Evolutionary conservation across 73 alveolate genomes (phyloP).

Genomic region (Paramecium pentaurelia): DNA sequence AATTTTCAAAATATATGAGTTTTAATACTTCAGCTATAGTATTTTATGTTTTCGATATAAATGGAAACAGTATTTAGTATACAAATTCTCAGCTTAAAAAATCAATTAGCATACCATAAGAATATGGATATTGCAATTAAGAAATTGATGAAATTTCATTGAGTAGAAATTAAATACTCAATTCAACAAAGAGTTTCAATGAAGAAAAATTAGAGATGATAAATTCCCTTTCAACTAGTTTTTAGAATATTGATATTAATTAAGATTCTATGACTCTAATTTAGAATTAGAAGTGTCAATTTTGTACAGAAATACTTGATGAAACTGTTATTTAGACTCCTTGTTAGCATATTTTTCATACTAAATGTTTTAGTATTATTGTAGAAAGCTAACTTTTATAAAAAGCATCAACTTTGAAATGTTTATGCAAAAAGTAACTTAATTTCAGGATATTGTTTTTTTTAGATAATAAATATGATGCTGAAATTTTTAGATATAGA

Average conservation of each 20-base stretch:
- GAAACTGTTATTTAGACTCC: not conserved
- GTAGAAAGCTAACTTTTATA: not conserved
- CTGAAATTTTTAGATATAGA: not conserved
- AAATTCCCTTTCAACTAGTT: not conserved
- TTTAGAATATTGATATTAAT: not conserved
- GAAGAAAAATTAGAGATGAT: not conserved
- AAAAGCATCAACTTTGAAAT: not conserved
- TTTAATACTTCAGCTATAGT: not conserved
- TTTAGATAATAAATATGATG: not conserved
- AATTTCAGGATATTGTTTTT: not conserved
- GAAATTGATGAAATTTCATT: not conserved
- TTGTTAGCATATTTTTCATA: not conserved
- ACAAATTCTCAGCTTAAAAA: not conserved
- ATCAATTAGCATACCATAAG: not conserved
- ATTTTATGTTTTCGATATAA: not conserved
- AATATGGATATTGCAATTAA: not conserved
- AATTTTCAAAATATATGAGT: not conserved
- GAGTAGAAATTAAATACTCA: not conserved
- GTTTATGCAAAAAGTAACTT: not conserved
- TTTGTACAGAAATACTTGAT: not conserved
- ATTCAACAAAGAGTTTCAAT: not conserved
- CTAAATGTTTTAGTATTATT: not conserved
- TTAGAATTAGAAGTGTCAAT: not conserved
- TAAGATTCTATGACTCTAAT: not conserved
- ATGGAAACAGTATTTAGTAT: not conserved